Conservation (phyloP, 768 basidiomycete species). For the Termitomyces sp. region DNA sequence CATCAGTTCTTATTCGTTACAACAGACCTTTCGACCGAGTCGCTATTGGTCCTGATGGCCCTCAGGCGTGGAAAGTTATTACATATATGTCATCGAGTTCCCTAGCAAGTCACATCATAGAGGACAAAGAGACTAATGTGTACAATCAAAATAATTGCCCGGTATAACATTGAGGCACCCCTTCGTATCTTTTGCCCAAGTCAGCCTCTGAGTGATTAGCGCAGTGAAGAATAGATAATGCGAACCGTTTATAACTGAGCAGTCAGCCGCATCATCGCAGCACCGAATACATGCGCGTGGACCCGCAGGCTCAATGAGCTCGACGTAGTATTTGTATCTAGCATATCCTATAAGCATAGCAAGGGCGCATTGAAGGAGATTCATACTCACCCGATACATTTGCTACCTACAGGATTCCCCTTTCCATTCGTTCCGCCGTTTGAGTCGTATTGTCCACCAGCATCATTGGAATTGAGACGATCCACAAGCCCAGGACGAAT, state of each 20-base stretch:
- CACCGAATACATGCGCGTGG: conserved; percentile 54
- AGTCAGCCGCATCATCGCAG: conserved; percentile 51
- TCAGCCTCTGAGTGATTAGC: not conserved
- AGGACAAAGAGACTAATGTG: conserved; percentile 11
- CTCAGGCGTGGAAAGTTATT: not conserved
- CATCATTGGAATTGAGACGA: conserved; percentile 43
- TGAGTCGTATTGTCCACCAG: conserved; percentile 58
- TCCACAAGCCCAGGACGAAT: conserved; percentile 40
- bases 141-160: conserved; percentile 55
- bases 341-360: not conserved
- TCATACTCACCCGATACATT: not conserved
- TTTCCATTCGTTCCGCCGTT: conserved; percentile 44
- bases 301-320: conserved; percentile 50
- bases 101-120: not conserved
- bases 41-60: too few species aligned
- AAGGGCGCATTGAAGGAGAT: not conserved
- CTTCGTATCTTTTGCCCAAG: conserved; percentile 31
- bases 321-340: conserved; percentile 58
- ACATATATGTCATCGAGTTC: not conserved
- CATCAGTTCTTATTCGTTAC: not conserved
- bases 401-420: conserved; percentile 50
- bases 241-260: conserved; percentile 43
- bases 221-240: not conserved
- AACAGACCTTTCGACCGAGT: not conserved
- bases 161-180: conserved; percentile 50